Evolutionary conservation across 176 grass and related monocot species (phyloP).

Genomic region (Lolium perenne): DNA sequence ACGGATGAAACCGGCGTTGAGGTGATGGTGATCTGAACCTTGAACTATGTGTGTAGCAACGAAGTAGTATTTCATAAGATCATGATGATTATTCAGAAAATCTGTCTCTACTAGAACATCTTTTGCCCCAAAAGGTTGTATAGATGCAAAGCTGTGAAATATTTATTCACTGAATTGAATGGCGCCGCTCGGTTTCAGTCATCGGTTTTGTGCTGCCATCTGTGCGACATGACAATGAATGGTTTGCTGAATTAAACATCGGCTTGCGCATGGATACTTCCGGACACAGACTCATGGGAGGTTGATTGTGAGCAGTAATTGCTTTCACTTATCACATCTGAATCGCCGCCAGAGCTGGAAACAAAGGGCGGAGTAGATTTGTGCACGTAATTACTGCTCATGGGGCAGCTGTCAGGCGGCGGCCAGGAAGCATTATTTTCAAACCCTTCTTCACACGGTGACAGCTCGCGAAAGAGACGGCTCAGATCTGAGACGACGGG

Average conservation of each 20-base stretch:
- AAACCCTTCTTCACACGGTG: constrained; percentile 12
- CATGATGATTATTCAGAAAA: background rate
- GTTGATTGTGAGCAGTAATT: background rate
- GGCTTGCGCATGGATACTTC: background rate
- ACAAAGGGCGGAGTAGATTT: background rate
- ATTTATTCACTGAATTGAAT: background rate
- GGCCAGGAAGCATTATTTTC: background rate
- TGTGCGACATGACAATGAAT: constrained; percentile 40
- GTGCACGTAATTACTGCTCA: background rate
- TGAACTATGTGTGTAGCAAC: background rate
- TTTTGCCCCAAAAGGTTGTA: background rate
- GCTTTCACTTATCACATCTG: background rate
- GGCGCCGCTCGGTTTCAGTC: constrained; percentile 16
- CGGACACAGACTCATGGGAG: background rate
- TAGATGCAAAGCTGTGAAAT: background rate
- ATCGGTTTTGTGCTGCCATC: background rate
- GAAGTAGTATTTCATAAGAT: constrained; percentile 23
- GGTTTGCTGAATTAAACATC: background rate
- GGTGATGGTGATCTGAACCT: constrained; percentile 8
- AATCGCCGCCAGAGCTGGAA: background rate
- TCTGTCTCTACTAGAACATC: no score
- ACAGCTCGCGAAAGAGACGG: constrained; percentile 8
- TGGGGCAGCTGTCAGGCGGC: background rate
- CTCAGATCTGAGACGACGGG: constrained; percentile 8
- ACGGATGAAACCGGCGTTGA: constrained; percentile 51